Evolutionary conservation across 2,329 filamentous ascomycete genomes (phyloP).

Genomic region (Talaromyces amestolkiae): DNA sequence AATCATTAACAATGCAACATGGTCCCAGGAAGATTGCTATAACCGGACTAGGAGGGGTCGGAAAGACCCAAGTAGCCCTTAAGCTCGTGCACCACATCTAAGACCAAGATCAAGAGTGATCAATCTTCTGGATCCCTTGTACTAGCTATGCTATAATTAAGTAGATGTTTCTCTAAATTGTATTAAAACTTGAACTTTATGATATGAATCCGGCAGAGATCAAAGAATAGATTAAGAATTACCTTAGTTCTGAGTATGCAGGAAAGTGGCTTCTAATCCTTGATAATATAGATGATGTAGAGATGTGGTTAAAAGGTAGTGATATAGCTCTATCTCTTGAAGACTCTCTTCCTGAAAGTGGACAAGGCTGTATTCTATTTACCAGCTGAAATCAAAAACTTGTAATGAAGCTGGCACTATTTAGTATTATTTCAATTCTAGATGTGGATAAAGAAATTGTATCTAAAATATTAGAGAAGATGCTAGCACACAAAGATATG

Average conservation of each 20-base stretch:
- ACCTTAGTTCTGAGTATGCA: slow-evolving; percentile 19
- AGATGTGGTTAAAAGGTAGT: slow-evolving; percentile 20
- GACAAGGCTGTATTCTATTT: slow-evolving; percentile 28
- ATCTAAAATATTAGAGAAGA: not conserved
- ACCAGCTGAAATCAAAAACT: slow-evolving; percentile 26
- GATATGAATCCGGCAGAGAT: slow-evolving; percentile 23
- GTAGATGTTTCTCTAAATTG: slow-evolving; percentile 6
- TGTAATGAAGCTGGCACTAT: slow-evolving; percentile 22
- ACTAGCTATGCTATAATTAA: slow-evolving; percentile 1
- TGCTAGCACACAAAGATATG: not conserved
- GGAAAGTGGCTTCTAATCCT: slow-evolving; percentile 27
- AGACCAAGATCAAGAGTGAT: not conserved
- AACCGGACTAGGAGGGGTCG: not conserved
- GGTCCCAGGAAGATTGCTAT: slow-evolving; percentile 13
- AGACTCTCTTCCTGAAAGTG: slow-evolving; percentile 22
- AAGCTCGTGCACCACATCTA: not conserved
- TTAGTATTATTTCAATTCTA: slow-evolving; percentile 22
- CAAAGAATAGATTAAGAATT: slow-evolving; percentile 13
- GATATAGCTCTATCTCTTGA: slow-evolving; percentile 9
- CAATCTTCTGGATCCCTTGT: not conserved
- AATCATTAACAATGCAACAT: not conserved
- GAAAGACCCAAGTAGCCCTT: not conserved
- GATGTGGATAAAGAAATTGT: slow-evolving; percentile 21
- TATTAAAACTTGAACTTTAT: not conserved
- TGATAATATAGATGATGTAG: slow-evolving; percentile 21